Evolutionary conservation across 2,329 filamentous ascomycete genomes (phyloP).

Genomic region (Nakataea oryzae): DNA sequence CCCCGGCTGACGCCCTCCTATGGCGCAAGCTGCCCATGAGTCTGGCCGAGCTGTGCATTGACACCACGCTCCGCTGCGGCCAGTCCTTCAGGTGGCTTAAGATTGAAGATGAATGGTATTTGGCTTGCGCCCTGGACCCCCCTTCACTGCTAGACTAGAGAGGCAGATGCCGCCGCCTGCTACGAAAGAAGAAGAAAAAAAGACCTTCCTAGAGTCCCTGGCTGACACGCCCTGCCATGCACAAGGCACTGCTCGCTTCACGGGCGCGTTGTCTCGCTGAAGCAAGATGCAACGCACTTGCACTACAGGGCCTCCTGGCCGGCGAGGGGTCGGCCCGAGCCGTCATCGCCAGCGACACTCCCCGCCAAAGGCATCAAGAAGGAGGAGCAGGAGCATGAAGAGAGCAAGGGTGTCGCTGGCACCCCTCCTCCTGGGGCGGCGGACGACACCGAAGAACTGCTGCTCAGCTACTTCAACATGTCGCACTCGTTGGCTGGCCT

Average conservation of each 20-base stretch:
- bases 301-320: constrained; percentile 69
- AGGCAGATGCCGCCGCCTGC: background rate
- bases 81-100: constrained; percentile 96
- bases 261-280: constrained; percentile 74
- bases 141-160: background rate
- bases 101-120: constrained; percentile 71
- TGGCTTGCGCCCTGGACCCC: background rate
- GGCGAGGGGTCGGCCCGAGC: constrained; percentile 8
- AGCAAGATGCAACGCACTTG: constrained; percentile 68
- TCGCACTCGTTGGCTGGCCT: constrained; percentile 62
- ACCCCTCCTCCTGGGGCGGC: background rate
- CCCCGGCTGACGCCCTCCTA: background rate
- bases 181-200: background rate
- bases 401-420: background rate
- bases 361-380: constrained; percentile 18
- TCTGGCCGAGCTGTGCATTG: constrained; percentile 80
- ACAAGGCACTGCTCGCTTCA: constrained; percentile 69
- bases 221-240: background rate
- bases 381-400: background rate
- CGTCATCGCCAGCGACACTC: constrained; percentile 24
- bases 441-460: constrained; percentile 60
- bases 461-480: constrained; percentile 83
- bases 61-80: constrained; percentile 87
- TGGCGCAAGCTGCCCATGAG: constrained; percentile 83
- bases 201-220: constrained; percentile 4